Evolutionary conservation across 306 rosid species (phyloP), one percentile per base, ranked within the genome.

Genomic region (Trifolium repens): DNA sequence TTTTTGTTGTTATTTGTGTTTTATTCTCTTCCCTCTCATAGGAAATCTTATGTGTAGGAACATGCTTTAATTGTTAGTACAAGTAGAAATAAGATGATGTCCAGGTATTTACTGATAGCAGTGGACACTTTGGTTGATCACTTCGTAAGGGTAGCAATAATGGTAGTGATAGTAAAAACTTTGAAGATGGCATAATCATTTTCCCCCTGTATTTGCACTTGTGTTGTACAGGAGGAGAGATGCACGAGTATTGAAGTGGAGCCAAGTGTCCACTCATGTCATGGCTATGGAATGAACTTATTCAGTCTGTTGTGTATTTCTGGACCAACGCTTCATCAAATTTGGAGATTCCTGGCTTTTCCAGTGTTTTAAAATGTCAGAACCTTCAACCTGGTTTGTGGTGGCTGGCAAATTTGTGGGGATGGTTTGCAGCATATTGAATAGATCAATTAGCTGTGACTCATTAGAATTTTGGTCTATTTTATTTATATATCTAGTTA

Each of bases 161-260:
- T 92, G 85, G 83, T 92, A 94, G 92, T 90, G 90, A 89, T 89
- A 90, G 93, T 96, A 81, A 89, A 89, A 85, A 87, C 89, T 92
- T 92, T 92, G 91, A 92, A 79, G 84, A 84, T 96, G 98, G 96
- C 91, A 96, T 96, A 96, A 92, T 88, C 97, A 90, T 90, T 94
- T 92, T 88, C 93, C 96, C 89, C 99, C 98, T 96, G 93, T 90
- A 96, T 96, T 96, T 96, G 96, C 92, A 94, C 98, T 96, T 96
- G 98, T 96, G 99, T 89, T 94, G 96, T 88, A 94, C 99, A 92
- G 98, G 99, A 93, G 92, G 93, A 84, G 85, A 85, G 89, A 84
- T 92, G 97, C 96, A 67, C 81, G 68, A 85, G 91, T 81, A 76
- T 85, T 86, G 90, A 88, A 82, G 87, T 85, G 87, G 76, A 87